phyloP scores from a whole-genome alignment of 345 rosid species.

The Syzygium grande region DNA sequence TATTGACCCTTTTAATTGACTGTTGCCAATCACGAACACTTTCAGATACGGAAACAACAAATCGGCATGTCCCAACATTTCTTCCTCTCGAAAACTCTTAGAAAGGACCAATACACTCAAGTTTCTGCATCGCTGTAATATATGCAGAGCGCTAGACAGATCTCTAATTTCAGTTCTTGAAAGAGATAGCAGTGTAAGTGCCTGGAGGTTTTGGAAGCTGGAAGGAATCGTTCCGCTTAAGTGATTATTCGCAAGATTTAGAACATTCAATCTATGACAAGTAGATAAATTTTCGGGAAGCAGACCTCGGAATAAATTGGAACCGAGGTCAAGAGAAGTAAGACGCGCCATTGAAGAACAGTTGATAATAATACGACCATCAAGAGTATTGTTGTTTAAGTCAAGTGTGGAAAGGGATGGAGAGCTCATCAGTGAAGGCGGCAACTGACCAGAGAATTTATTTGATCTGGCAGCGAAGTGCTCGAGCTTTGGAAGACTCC shows the following conservation, averaged over 20 bases:
- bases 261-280: conserved; percentile 1
- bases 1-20: conserved; percentile 6
- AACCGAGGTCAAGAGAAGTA: neutral
- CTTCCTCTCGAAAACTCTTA: neutral
- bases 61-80: conserved; percentile 3
- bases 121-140: conserved; percentile 15
- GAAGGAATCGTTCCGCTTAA: conserved; percentile 7
- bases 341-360: conserved; percentile 23
- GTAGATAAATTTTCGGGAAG: conserved; percentile 10
- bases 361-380: conserved; percentile 11
- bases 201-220: conserved; percentile 17
- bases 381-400: conserved; percentile 9
- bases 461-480: conserved; percentile 12
- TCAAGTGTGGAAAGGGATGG: conserved; percentile 10
- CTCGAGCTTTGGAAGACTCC: conserved; percentile 9
- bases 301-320: conserved; percentile 12
- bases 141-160: conserved; percentile 8
- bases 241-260: conserved; percentile 4
- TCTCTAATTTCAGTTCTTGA: conserved; percentile 1
- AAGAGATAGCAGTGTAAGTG: conserved; percentile 6
- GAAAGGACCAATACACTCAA: conserved; percentile 4
- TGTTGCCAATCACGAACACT: neutral
- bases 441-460: conserved; percentile 14
- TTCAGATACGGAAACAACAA: conserved; percentile 1
- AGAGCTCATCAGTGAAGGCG: conserved; percentile 21